Conservation (phyloP, 1,284 basidiomycete genomes). For the Albatrellus sp. region DNA sequence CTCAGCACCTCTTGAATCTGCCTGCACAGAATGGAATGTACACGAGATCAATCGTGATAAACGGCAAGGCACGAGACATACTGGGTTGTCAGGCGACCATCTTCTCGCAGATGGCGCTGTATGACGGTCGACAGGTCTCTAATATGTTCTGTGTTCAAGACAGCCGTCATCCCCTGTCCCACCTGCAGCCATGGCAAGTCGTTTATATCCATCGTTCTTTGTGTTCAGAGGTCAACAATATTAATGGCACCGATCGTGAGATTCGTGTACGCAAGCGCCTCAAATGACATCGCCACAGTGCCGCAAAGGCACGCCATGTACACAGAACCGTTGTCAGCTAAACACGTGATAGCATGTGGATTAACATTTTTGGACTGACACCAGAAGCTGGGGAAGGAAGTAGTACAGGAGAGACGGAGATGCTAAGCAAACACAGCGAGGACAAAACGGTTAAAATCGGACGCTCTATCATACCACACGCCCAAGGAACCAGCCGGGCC, state of each 20-base stretch:
- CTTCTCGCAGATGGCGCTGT: not conserved
- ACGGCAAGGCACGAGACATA: constrained; percentile 1
- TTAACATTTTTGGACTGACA: too few species aligned
- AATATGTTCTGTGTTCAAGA: not conserved
- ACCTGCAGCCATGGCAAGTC: constrained; percentile 2
- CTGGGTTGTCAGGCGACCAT: constrained; percentile 4
- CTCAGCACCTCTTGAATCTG: constrained; percentile 22
- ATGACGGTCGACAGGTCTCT: constrained; percentile 4
- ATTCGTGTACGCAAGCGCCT: not conserved
- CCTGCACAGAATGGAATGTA: constrained; percentile 11
- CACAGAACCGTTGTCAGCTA: not conserved
- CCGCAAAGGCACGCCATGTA: too few species aligned
- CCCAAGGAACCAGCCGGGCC: not conserved
- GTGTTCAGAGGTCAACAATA: not conserved
- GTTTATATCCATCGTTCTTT: not conserved
- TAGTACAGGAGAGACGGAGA: constrained; percentile 2
- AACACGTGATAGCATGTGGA: too few species aligned
- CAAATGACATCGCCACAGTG: too few species aligned
- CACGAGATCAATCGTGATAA: not conserved
- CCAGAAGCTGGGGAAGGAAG: not conserved
- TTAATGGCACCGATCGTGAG: not conserved
- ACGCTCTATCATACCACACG: constrained; percentile 3
- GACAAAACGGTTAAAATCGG: constrained; percentile 7
- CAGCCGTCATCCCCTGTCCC: not conserved
- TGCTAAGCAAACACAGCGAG: constrained; percentile 2